A percentile compares a stretch with the other conserved stretches of the same genome.
These are phyloP conservation scores for Turritis glabra DNA, from an alignment of 345 rosid species.

Conservation along the genomic window DNA sequence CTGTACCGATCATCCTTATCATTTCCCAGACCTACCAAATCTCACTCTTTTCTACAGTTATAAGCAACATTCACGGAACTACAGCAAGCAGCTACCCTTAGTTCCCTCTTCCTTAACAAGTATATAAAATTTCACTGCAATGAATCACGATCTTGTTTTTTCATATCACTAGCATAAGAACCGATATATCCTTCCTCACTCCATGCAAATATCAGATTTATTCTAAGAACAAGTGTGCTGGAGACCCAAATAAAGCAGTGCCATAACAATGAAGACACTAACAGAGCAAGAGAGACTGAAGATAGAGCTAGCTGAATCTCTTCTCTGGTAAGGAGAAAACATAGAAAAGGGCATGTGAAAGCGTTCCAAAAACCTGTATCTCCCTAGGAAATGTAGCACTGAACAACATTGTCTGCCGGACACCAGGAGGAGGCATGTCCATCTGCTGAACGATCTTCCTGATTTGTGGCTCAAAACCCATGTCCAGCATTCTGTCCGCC, in stretches of 20 bases:
- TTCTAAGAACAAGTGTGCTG: neutral
- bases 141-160: neutral
- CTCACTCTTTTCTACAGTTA: neutral
- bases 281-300: neutral
- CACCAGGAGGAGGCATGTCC: conserved; percentile 96
- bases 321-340: conserved; percentile 43
- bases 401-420: conserved; percentile 93
- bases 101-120: neutral
- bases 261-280: conserved; percentile 1
- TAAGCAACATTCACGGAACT: neutral
- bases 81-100: neutral
- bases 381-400: conserved; percentile 99
- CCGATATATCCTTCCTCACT: neutral
- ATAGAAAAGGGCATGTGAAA: conserved; percentile 52
- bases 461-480: conserved; percentile 99
- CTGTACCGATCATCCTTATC: neutral
- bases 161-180: neutral
- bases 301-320: conserved; percentile 46
- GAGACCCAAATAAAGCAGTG: neutral
- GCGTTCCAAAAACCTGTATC: conserved; percentile 78
- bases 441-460: conserved; percentile 94
- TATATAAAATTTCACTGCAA: neutral
- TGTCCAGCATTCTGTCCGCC: conserved; percentile 99
- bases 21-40: neutral
- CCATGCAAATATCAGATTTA: neutral